These are phyloP conservation scores for Lyophyllum decastes DNA, from an alignment of 768 basidiomycete species.

Conservation along the genomic window DNA sequence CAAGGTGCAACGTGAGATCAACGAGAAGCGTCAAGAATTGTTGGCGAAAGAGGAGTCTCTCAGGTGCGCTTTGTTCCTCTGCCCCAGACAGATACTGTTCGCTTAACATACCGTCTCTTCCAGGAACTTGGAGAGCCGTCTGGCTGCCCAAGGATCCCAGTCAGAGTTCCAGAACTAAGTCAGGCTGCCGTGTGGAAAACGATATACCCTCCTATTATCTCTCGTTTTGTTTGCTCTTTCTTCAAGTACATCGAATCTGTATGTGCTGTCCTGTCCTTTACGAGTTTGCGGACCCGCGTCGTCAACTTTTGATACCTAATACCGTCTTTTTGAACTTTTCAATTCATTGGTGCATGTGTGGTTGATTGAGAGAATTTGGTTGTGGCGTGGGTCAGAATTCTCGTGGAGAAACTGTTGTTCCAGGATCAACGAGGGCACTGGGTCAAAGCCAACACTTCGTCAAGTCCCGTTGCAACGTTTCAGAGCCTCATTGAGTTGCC, in stretches of 20 bases:
- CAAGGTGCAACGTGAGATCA: slow-evolving; percentile 97
- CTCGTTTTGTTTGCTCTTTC: slow-evolving; percentile 21
- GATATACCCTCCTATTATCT: slow-evolving; percentile 20
- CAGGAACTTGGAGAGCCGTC: slow-evolving; percentile 87
- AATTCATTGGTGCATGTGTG: slow-evolving; percentile 1
- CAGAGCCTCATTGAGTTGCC: background rate
- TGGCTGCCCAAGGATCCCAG: slow-evolving; percentile 87
- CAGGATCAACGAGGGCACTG: background rate
- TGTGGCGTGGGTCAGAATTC: slow-evolving; percentile 13
- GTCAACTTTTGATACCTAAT: slow-evolving; percentile 19
- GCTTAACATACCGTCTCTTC: slow-evolving; percentile 8
- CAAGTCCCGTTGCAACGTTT: background rate
- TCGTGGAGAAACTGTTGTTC: slow-evolving; percentile 2
- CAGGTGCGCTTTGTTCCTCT: slow-evolving; percentile 46
- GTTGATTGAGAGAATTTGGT: background rate
- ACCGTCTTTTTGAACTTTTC: slow-evolving; percentile 4
- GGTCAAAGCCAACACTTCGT: background rate
- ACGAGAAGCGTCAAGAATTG: slow-evolving; percentile 95
- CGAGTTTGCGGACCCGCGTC: slow-evolving; percentile 25
- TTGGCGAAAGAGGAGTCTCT: slow-evolving; percentile 96
- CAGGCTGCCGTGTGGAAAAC: slow-evolving; percentile 4
- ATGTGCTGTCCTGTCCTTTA: slow-evolving; percentile 33
- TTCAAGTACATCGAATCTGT: slow-evolving; percentile 32
- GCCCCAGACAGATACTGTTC: background rate
- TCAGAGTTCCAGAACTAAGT: slow-evolving; percentile 73